phyloP scores from a whole-genome alignment of 768 basidiomycete genomes.

The Rhodotorula kratochvilovae region DNA sequence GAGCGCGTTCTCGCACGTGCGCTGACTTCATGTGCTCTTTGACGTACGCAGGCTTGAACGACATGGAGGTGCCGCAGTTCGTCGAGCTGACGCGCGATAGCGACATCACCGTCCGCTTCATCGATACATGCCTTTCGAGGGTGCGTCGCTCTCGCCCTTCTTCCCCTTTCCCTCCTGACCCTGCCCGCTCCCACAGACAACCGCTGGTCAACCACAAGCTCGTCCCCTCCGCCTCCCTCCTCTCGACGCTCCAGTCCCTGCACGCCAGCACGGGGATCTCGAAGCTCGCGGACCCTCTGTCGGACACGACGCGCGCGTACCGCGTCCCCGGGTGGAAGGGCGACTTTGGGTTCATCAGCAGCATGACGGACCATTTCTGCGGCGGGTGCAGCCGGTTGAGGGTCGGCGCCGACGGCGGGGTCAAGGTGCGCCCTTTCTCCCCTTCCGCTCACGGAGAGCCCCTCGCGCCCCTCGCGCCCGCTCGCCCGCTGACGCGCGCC shows the following conservation, averaged over 20 bases:
- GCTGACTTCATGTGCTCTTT: no score
- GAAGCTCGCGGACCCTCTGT: conserved; percentile 60
- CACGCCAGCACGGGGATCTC: conserved; percentile 52
- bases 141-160: conserved; percentile 48
- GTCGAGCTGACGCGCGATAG: conserved; percentile 66
- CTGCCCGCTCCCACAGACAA: conserved; percentile 57
- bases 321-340: conserved; percentile 66
- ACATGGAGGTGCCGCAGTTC: conserved; percentile 72
- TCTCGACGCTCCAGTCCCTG: conserved; percentile 53
- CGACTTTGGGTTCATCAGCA: conserved; percentile 76
- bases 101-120: conserved; percentile 70
- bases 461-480: no score
- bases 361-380: conserved; percentile 92
- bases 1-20: no score
- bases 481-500: no score
- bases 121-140: conserved; percentile 91
- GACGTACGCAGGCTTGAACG: conserved; percentile 58
- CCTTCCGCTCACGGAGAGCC: no score
- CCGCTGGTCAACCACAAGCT: conserved; percentile 77
- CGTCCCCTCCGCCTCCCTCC: conserved; percentile 66
- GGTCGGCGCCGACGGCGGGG: conserved; percentile 83
- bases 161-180: background rate
- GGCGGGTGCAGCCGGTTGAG: conserved; percentile 75
- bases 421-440: conserved; percentile 58
- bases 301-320: conserved; percentile 79